Base-by-base conservation (phyloP, 176 grass and related monocot species). In the Melocanna baccifera region DNA sequence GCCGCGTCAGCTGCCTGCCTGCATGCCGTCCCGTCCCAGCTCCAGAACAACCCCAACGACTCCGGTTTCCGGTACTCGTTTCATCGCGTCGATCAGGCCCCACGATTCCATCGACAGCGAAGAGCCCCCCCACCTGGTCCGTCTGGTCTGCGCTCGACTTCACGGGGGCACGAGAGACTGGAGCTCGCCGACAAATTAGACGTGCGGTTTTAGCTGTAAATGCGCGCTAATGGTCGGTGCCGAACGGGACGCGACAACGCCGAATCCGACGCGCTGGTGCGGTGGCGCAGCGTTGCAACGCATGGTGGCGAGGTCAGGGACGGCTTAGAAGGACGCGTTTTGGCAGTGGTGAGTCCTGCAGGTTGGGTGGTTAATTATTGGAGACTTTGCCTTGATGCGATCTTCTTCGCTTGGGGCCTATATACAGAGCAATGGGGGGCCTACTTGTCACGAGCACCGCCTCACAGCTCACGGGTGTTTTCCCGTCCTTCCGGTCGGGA, bases 151-250 rank as follows among this genome's bases (percentile, higher is more conserved):
- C 23, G 11, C 46, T 50, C 18, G 48, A 39, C 20, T 46, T 26
- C 63, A 51, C 63, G 29, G 45, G 45, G 12, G 43, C 78, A 2
- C 18, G 65, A 25, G 34, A 25, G 3, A 13, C 79, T n/a, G 65
- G 78, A 39, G 79, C 48, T 70, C 65, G 79, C 65, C 64, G 79
- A 69, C 79, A 57, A 69, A 12, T 1, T 43, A 9, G 78, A 53
- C 22, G 78, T 37, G 78, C 8, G 30, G 50, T 9, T 41, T 39
- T 16, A 81, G 32, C 78, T 81, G 78, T 81, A 43, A 46, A 13
- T 30, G 34, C 34, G 22, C 7, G 37, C 29, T 20, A 4, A 32
- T 36, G 51, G 8, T 57, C 12, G 58, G 12, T 5, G 58, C 12
- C 58, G 23, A 28, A 14, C 6, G 25, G 58, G 58, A 62, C 12